A percentile compares a stretch with the other conserved stretches of the same genome.
Evolutionary conservation across 306 rosid genomes (phyloP).

Genomic region (Pterocarpus santalinus): DNA sequence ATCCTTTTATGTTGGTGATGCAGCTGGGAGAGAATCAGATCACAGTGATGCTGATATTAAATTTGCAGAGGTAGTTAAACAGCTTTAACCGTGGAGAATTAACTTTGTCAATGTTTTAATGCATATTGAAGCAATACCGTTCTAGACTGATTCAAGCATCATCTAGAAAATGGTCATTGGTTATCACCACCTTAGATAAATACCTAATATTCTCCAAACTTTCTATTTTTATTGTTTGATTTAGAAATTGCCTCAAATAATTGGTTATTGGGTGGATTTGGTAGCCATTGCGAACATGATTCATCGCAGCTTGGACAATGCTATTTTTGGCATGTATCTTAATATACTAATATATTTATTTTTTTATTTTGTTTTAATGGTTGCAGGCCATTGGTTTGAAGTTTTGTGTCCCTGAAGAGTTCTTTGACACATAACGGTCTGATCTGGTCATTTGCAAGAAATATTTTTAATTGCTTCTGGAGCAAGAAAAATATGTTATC

Average conservation of each 20-base stretch:
- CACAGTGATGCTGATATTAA: conserved; percentile 91
- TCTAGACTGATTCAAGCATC: conserved; percentile 27
- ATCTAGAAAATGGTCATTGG: background rate
- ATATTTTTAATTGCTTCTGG: background rate
- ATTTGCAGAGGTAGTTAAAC: conserved; percentile 80
- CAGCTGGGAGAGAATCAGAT: conserved; percentile 87
- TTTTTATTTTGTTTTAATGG: conserved; percentile 29
- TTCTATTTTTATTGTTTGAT: conserved; percentile 2
- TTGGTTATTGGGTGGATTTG: too few species aligned
- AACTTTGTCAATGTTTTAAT: background rate
- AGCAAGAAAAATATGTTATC: background rate
- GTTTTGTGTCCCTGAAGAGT: conserved; percentile 81
- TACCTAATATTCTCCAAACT: background rate
- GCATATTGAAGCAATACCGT: background rate
- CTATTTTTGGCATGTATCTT: conserved; percentile 25
- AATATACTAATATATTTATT: background rate
- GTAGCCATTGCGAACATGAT: too few species aligned
- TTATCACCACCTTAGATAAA: background rate
- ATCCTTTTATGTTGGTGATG: conserved; percentile 96
- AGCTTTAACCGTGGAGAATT: conserved; percentile 2
- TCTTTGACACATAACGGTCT: conserved; percentile 53
- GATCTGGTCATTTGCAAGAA: background rate
- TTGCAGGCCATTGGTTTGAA: conserved; percentile 84
- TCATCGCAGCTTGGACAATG: too few species aligned
- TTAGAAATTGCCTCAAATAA: background rate